Evolutionary conservation across 768 basidiomycete species (phyloP).

Genomic region (Mycena olivaceomarginata): DNA sequence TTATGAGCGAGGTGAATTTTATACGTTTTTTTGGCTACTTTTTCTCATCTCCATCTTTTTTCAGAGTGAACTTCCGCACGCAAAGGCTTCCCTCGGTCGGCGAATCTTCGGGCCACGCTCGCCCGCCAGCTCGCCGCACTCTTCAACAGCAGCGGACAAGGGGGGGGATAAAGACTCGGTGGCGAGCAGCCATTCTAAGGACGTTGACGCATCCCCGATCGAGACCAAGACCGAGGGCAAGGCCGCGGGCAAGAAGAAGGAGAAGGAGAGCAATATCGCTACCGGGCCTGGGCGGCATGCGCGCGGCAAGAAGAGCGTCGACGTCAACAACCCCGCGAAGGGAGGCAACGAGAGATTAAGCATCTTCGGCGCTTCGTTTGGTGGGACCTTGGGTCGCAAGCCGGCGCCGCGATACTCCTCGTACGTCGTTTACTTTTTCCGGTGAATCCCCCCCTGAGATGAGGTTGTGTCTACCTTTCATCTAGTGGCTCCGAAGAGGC

Average conservation of each 20-base stretch:
- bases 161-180: slow-evolving; percentile 56
- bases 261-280: slow-evolving; percentile 45
- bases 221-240: slow-evolving; percentile 36
- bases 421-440: slow-evolving; percentile 61
- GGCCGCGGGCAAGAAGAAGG: slow-evolving; percentile 53
- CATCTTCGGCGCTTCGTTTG: slow-evolving; percentile 85
- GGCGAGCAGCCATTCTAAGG: slow-evolving; percentile 46
- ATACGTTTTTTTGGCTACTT: slow-evolving; percentile 20
- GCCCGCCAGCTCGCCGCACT: slow-evolving; percentile 37
- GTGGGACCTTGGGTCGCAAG: slow-evolving; percentile 75
- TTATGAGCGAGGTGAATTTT: slow-evolving; percentile 80
- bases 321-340: slow-evolving; percentile 58
- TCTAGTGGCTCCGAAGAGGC: slow-evolving; percentile 59
- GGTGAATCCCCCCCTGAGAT: slow-evolving; percentile 15
- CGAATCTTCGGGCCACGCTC: slow-evolving; percentile 70
- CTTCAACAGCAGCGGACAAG: slow-evolving; percentile 46
- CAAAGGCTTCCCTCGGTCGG: slow-evolving; percentile 61
- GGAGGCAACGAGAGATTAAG: slow-evolving; percentile 78
- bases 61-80: slow-evolving; percentile 71
- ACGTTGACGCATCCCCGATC: slow-evolving; percentile 25
- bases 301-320: slow-evolving; percentile 70
- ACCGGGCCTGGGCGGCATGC: slow-evolving; percentile 56
- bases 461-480: background rate
- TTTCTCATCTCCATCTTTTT: background rate
- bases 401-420: slow-evolving; percentile 85